Evolutionary conservation across 306 rosid species (phyloP).

Genomic region (Dryas octopetala): DNA sequence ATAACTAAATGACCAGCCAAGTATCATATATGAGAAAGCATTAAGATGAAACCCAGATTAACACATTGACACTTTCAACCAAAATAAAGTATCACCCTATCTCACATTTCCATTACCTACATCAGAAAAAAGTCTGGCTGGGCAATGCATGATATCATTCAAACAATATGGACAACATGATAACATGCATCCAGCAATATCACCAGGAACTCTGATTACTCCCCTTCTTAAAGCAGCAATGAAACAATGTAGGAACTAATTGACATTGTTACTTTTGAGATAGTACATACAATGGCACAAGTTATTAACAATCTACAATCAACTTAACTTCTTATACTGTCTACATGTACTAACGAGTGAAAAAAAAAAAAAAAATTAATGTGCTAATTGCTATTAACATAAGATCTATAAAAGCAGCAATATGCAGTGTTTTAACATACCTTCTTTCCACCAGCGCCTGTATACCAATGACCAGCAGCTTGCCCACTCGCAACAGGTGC

Average conservation of each 20-base stretch:
- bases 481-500: constrained; percentile 50
- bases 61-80: neutral
- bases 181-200: neutral
- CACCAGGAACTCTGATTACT: neutral
- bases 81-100: neutral
- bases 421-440: constrained; percentile 28
- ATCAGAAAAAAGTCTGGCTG: neutral
- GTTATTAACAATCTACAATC: neutral
- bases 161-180: neutral
- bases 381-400: neutral
- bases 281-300: neutral
- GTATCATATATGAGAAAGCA: neutral
- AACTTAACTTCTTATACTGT: constrained; percentile 1
- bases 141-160: neutral
- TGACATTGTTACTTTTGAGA: neutral
- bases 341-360: constrained; percentile 7
- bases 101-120: neutral
- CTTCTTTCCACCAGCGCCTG: constrained; percentile 72
- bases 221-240: neutral
- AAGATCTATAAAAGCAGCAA: neutral
- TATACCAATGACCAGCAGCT: constrained; percentile 87
- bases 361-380: neutral
- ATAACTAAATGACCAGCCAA: neutral
- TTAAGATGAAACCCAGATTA: neutral
- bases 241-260: neutral